These are phyloP conservation scores for Monilinia vaccinii-corymbosi DNA, from an alignment of 2,329 filamentous ascomycete species.

Conservation along the genomic window DNA sequence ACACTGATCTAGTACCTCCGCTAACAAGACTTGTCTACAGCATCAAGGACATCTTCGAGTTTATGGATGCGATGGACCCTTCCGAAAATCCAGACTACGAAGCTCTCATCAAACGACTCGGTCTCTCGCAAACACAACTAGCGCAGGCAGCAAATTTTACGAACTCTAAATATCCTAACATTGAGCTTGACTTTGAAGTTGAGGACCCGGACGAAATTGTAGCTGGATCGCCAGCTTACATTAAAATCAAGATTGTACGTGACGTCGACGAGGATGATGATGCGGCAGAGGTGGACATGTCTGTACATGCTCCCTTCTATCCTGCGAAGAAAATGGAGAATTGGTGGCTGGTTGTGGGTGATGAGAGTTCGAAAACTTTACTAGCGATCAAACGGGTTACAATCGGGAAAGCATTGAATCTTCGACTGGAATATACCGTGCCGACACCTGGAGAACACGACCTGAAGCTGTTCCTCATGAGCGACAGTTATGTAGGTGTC, in stretches of 20 bases:
- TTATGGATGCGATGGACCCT: constrained; percentile 98
- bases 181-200: constrained; percentile 83
- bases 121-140: constrained; percentile 72
- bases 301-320: constrained; percentile 93
- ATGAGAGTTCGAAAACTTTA: constrained; percentile 79
- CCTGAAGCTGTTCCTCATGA: constrained; percentile 89
- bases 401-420: constrained; percentile 66
- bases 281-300: constrained; percentile 61
- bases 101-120: constrained; percentile 66
- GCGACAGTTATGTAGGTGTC: constrained; percentile 92
- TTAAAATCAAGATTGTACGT: constrained; percentile 77
- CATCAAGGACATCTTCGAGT: constrained; percentile 91
- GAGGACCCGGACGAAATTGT: constrained; percentile 72
- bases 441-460: constrained; percentile 76
- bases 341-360: constrained; percentile 96
- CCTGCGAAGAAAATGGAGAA: constrained; percentile 89
- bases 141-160: constrained; percentile 89
- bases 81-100: constrained; percentile 80
- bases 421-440: constrained; percentile 80
- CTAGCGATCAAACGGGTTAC: constrained; percentile 93
- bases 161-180: constrained; percentile 90
- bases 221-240: constrained; percentile 70
- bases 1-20: background rate
- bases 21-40: constrained; percentile 36
- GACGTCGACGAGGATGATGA: constrained; percentile 67